phyloP scores from a whole-genome alignment of 2,329 filamentous ascomycete species.

The Colletotrichum sp. region DNA sequence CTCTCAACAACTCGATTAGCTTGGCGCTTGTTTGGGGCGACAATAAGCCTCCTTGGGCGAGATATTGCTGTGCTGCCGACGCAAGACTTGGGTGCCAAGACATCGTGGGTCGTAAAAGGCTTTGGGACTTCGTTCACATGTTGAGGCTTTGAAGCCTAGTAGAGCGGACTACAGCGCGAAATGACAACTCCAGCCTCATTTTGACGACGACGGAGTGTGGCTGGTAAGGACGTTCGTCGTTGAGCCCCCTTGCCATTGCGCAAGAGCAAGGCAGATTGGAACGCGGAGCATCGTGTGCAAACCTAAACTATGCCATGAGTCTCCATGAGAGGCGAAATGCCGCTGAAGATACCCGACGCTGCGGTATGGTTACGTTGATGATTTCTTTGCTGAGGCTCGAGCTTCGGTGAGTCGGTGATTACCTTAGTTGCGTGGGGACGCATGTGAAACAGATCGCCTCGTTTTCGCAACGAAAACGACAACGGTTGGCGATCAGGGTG shows the following conservation, averaged over 20 bases:
- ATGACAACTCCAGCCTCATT: background rate
- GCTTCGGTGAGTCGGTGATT: background rate
- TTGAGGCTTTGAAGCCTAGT: background rate
- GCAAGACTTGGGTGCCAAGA: background rate
- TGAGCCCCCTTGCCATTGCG: background rate
- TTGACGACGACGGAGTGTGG: background rate
- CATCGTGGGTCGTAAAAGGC: rapidly evolving
- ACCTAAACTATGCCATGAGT: background rate
- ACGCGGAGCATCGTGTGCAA: no score
- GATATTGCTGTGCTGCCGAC: background rate
- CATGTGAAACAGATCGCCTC: background rate
- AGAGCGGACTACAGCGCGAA: rapidly evolving
- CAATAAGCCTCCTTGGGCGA: background rate
- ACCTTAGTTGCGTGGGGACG: background rate
- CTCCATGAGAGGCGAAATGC: no score
- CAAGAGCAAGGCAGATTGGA: background rate
- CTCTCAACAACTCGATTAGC: rapidly evolving
- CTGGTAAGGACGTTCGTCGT: background rate
- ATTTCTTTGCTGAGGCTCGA: background rate
- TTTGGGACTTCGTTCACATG: background rate
- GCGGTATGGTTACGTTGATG: background rate
- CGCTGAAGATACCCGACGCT: background rate
- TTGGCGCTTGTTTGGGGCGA: background rate
- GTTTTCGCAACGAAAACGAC: background rate
- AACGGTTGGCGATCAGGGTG: background rate